Evolutionary conservation across 1,284 basidiomycete genomes (phyloP), one percentile per base, ranked within the genome.

Genomic region (Austropuccinia psidii): DNA sequence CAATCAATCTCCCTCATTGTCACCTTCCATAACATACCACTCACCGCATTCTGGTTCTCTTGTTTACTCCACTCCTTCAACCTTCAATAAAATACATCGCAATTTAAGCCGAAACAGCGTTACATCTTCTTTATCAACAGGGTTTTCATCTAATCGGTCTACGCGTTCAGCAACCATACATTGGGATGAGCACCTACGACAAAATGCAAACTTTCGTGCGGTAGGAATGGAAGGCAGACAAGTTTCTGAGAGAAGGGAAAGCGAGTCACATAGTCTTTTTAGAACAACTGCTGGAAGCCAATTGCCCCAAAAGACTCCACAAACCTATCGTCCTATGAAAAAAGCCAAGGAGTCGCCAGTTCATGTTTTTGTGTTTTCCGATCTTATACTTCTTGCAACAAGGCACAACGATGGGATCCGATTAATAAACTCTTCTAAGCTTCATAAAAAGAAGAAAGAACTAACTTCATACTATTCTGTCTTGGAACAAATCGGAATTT

Each of bases 321-420:
- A 13, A 47, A 33, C 43, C 29, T 45, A n/a, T 45, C 33, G 37
- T 13, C 33, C n/a, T 21, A 31, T 37, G 17, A 29, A 57, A n/a
- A 76, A 74, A 33, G 76, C 75, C 17, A 79, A 77, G 68, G 76
- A 79, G 75, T 69, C 76, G 13, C 77, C 74, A 37, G 79, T 86
- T 2, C 85, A 86, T 77, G 83, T 84, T 52, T 84, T 89, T 68
- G 83, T 90, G 8, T 90, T 91, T 79, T 86, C 86, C 45, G 89
- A 91, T 81, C 77, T 90, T 43, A 79, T 90, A 27, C 77, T 90
- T 35, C 78, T 90, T 24, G 83, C 84, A 19, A 80, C 80, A 33
- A 75, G 75, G 74, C 75, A 75, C 6, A 60, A 27, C n/a, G 68
- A 74, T 6, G 52, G 58, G 21, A 58, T 65, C 9, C 54, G 11